phyloP scores from a whole-genome alignment of 1,139 yeast species.

The Taphrina populina region DNA sequence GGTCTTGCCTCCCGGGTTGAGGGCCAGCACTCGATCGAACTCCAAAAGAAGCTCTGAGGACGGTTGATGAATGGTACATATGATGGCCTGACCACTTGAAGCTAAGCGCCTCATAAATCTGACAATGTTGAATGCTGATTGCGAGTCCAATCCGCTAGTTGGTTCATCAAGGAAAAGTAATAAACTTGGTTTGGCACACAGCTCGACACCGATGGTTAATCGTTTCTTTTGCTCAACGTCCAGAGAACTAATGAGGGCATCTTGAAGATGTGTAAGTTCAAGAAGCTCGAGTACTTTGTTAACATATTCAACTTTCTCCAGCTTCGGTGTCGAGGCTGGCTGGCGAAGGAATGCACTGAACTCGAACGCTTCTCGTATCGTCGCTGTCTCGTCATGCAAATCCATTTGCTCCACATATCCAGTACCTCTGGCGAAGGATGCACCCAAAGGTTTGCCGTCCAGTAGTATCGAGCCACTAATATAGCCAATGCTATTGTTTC shows the following conservation, averaged over 20 bases:
- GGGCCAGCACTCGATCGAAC: slow-evolving; percentile 70
- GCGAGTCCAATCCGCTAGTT: slow-evolving; percentile 88
- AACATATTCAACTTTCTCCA: slow-evolving; percentile 67
- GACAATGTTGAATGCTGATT: slow-evolving; percentile 85
- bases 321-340: slow-evolving; percentile 54
- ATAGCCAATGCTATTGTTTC: slow-evolving; percentile 69
- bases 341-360: slow-evolving; percentile 76
- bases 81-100: slow-evolving; percentile 74
- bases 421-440: slow-evolving; percentile 74
- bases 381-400: slow-evolving; percentile 66
- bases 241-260: slow-evolving; percentile 78
- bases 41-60: slow-evolving; percentile 73
- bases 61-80: slow-evolving; percentile 82
- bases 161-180: slow-evolving; percentile 85
- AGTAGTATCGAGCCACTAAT: slow-evolving; percentile 75
- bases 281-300: slow-evolving; percentile 66
- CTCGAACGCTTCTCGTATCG: slow-evolving; percentile 73
- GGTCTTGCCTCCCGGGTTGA: slow-evolving; percentile 73
- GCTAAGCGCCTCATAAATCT: slow-evolving; percentile 73
- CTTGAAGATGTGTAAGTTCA: slow-evolving; percentile 72
- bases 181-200: slow-evolving; percentile 82
- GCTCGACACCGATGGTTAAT: slow-evolving; percentile 78
- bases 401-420: slow-evolving; percentile 85
- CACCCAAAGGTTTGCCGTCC: slow-evolving; percentile 65
- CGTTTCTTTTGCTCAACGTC: slow-evolving; percentile 86